Evolutionary conservation across 2,329 filamentous ascomycete species (phyloP).

Genomic region (Amesomyces nigricolor): DNA sequence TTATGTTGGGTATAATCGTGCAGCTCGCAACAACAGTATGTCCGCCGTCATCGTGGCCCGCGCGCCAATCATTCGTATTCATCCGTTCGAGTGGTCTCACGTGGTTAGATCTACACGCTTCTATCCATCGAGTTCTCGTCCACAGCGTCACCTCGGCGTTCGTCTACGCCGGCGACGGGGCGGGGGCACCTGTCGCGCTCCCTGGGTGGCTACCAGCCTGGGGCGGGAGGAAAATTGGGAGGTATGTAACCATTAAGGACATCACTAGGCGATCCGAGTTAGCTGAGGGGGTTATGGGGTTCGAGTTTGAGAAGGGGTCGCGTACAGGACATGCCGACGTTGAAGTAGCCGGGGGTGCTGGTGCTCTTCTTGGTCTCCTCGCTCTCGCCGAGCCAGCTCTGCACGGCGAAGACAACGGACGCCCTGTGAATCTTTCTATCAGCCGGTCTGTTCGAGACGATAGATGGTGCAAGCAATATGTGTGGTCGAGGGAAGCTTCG

Average conservation of each 20-base stretch:
- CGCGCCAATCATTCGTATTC: background rate
- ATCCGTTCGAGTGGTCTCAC: background rate
- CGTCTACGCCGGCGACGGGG: slow-evolving; percentile 25
- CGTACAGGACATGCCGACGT: slow-evolving; percentile 35
- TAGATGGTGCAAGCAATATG: background rate
- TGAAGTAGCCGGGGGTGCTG: slow-evolving; percentile 32
- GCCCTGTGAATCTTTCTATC: slow-evolving; percentile 44
- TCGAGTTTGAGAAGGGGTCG: background rate
- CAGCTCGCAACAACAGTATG: background rate
- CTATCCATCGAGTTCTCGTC: background rate
- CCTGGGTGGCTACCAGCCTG: slow-evolving; percentile 25
- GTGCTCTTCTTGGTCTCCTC: slow-evolving; percentile 36
- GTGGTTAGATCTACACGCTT: background rate
- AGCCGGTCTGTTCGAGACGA: background rate
- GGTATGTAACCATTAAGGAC: slow-evolving; percentile 34
- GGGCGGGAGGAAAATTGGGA: slow-evolving; percentile 34
- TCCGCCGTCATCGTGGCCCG: background rate
- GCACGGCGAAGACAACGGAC: slow-evolving; percentile 66
- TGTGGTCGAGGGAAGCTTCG: background rate
- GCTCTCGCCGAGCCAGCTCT: slow-evolving; percentile 58
- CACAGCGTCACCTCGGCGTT: background rate
- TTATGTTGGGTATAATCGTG: slow-evolving; percentile 7
- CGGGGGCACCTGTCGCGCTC: slow-evolving; percentile 28
- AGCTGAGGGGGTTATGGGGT: background rate
- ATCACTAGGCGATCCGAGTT: slow-evolving; percentile 28